A percentile compares a stretch with the other conserved stretches of the same genome.
phyloP scores from a whole-genome alignment of 2,329 filamentous ascomycete species.

The Fusarium robinianum region DNA sequence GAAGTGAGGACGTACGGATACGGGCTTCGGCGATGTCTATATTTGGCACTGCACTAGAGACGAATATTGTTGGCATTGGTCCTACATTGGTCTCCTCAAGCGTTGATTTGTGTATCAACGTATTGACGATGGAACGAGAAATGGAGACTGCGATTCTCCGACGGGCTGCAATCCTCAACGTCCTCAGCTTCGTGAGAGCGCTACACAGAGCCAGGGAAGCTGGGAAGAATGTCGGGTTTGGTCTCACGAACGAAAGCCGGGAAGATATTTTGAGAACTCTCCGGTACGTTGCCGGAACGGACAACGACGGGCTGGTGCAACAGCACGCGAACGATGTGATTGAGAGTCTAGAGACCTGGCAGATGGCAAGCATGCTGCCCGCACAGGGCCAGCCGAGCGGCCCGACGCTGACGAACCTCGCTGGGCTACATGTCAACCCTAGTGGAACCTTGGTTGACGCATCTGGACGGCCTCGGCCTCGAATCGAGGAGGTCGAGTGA shows the following conservation, averaged over 20 bases:
- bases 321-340: conserved; percentile 69
- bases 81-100: conserved; percentile 56
- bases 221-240: conserved; percentile 55
- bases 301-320: conserved; percentile 69
- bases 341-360: conserved; percentile 68
- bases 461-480: conserved; percentile 42
- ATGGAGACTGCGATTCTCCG: conserved; percentile 67
- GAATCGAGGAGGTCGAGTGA: conserved; percentile 67
- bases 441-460: conserved; percentile 31
- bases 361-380: conserved; percentile 56
- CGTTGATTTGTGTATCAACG: conserved; percentile 65
- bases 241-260: conserved; percentile 58
- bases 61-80: conserved; percentile 61
- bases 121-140: conserved; percentile 65
- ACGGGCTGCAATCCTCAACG: conserved; percentile 66
- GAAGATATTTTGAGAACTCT: conserved; percentile 66
- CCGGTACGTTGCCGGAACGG: conserved; percentile 65
- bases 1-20: conserved; percentile 71
- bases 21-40: conserved; percentile 71
- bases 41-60: conserved; percentile 63
- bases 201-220: conserved; percentile 58
- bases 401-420: conserved; percentile 41
- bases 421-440: conserved; percentile 46
- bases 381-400: conserved; percentile 31
- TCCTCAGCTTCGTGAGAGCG: conserved; percentile 65